Conservation (phyloP, 345 rosid species). For the Mercurialis annua region DNA sequence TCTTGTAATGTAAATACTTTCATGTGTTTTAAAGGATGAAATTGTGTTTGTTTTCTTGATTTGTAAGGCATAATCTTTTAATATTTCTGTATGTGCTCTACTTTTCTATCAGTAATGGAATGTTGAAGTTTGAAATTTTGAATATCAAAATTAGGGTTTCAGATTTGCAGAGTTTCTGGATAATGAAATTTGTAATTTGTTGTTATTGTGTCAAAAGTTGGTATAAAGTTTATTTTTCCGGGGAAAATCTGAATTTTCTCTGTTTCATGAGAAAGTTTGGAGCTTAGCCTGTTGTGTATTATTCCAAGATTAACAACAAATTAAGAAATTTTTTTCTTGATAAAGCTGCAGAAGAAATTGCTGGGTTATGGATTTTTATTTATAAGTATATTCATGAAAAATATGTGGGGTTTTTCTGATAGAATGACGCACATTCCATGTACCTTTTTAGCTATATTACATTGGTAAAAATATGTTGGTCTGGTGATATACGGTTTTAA, state of each 20-base stretch:
- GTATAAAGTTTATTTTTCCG: too few species aligned
- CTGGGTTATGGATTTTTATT: too few species aligned
- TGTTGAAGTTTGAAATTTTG: neutral
- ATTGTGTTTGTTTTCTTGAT: neutral
- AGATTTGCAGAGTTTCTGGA: neutral
- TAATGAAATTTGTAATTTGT: neutral
- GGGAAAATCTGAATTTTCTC: neutral
- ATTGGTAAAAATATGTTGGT: too few species aligned
- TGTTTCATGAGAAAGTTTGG: neutral
- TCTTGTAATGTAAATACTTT: neutral
- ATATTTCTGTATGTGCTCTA: neutral
- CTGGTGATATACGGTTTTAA: too few species aligned
- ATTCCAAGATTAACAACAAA: neutral
- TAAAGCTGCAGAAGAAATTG: neutral
- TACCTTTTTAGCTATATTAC: too few species aligned
- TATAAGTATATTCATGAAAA: too few species aligned
- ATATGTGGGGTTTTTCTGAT: too few species aligned
- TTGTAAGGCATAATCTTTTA: neutral
- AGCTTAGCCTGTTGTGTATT: neutral
- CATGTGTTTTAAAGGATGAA: neutral
- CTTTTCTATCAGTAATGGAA: constrained; percentile 5
- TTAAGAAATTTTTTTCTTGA: neutral
- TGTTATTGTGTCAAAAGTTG: neutral
- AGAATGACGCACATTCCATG: too few species aligned
- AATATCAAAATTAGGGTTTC: neutral